Evolutionary conservation across 179 eudicot genomes (phyloP).

Genomic region (Carnegiea gigantea): DNA sequence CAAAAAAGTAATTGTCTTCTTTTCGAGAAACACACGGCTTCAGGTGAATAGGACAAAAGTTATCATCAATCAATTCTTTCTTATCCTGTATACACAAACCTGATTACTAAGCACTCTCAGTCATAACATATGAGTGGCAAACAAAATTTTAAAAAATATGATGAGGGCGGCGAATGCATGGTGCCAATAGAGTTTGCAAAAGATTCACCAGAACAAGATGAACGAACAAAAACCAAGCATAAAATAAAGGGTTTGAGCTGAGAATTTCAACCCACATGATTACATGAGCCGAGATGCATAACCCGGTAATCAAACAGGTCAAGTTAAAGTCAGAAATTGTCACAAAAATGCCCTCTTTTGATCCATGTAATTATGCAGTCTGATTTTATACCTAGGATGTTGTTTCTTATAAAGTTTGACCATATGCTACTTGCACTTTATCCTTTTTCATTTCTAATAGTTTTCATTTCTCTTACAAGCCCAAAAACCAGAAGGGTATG

Average conservation of each 20-base stretch:
- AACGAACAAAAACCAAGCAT: not conserved
- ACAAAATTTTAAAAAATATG: not conserved
- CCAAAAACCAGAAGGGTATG: no score
- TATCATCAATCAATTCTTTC: slow-evolving; percentile 68
- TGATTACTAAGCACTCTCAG: not conserved
- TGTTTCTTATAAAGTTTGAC: no score
- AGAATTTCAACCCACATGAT: not conserved
- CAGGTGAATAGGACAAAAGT: slow-evolving; percentile 83
- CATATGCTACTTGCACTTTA: no score
- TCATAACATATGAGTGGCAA: not conserved
- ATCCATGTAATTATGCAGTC: not conserved
- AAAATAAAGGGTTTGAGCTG: not conserved
- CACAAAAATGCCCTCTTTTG: not conserved
- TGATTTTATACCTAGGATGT: not conserved
- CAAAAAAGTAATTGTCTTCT: slow-evolving; percentile 95
- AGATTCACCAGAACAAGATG: not conserved
- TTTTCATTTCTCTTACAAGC: no score
- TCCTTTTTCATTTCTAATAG: no score
- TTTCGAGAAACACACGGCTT: slow-evolving; percentile 83
- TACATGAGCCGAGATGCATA: not conserved
- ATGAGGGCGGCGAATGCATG: not conserved
- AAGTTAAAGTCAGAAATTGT: not conserved
- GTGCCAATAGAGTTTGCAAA: not conserved
- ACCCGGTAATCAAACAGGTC: not conserved
- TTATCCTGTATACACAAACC: slow-evolving; percentile 57